These are phyloP conservation scores for Zygoascus bituminiphila DNA, from an alignment of 805 yeast species.

Conservation along the genomic window DNA sequence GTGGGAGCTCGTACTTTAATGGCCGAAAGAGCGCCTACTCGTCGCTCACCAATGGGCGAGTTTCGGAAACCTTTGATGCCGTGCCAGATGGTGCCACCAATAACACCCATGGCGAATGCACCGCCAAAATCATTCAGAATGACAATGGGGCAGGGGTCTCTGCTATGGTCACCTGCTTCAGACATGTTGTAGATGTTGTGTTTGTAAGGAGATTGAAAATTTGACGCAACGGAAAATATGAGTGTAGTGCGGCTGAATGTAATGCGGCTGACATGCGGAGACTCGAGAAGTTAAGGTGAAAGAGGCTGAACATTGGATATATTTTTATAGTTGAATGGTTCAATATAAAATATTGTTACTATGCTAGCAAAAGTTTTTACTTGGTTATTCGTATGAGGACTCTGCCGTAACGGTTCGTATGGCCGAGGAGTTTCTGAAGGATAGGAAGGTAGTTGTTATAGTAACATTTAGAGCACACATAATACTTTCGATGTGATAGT, in stretches of 20 bases:
- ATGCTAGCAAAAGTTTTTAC: no score
- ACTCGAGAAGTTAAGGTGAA: no score
- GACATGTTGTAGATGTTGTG: background rate
- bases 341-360: no score
- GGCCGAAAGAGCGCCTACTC: slow-evolving; percentile 81
- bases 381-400: no score
- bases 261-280: no score
- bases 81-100: slow-evolving; percentile 99
- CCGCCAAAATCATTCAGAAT: slow-evolving; percentile 97
- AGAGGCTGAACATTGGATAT: no score
- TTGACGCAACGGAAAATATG: background rate
- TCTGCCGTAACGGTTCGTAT: no score
- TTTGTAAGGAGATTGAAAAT: background rate
- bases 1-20: slow-evolving; percentile 96
- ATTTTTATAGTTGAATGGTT: no score
- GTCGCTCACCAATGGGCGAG: slow-evolving; percentile 91
- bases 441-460: no score
- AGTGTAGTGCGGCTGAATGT: background rate
- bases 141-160: slow-evolving; percentile 99
- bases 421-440: no score
- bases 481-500: no score
- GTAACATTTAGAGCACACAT: no score
- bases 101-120: slow-evolving; percentile 97
- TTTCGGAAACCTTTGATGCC: slow-evolving; percentile 98
- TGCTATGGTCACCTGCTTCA: slow-evolving; percentile 83